A percentile compares a stretch with the other conserved stretches of the same genome.
phyloP scores from a whole-genome alignment of 768 basidiomycete genomes.

The Termitomyces sp. region DNA sequence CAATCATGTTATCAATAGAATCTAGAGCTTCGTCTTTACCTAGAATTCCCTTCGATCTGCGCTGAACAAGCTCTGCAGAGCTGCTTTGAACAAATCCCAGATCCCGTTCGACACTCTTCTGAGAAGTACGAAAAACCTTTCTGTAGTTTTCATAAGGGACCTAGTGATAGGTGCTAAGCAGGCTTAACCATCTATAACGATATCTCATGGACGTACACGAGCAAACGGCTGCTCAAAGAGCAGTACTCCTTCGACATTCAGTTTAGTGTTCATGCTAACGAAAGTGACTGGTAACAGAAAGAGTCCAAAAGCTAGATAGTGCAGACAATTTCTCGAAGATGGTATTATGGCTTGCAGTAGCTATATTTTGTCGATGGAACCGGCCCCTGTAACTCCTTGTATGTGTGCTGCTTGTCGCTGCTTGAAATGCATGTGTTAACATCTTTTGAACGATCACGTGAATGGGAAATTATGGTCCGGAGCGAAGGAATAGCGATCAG shows the following conservation, averaged over 20 bases:
- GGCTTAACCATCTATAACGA: neutral
- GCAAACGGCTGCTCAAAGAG: slow-evolving; percentile 84
- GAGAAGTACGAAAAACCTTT: slow-evolving; percentile 79
- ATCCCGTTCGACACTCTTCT: slow-evolving; percentile 80
- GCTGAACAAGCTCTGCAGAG: slow-evolving; percentile 54
- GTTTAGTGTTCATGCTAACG: slow-evolving; percentile 39
- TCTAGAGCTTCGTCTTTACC: slow-evolving; percentile 48
- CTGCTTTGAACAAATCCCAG: slow-evolving; percentile 51
- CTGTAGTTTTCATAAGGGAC: slow-evolving; percentile 89
- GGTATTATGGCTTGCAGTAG: too few relatives aligned
- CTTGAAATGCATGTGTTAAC: too few relatives aligned
- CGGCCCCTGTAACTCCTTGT: neutral
- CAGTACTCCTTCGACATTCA: slow-evolving; percentile 68
- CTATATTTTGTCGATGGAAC: neutral
- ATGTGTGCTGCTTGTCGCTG: too few relatives aligned
- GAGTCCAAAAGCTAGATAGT: neutral
- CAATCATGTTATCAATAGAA: slow-evolving; percentile 71
- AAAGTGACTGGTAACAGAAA: neutral
- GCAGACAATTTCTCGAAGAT: neutral
- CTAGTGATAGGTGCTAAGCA: slow-evolving; percentile 28
- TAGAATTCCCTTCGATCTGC: slow-evolving; percentile 30
- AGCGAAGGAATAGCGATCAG: too few relatives aligned
- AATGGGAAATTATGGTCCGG: neutral
- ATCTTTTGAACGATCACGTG: slow-evolving; percentile 3
- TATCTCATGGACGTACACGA: slow-evolving; percentile 37